These are phyloP conservation scores for Diatrype stigma DNA, from an alignment of 2,329 filamentous ascomycete species.

Conservation along the genomic window DNA sequence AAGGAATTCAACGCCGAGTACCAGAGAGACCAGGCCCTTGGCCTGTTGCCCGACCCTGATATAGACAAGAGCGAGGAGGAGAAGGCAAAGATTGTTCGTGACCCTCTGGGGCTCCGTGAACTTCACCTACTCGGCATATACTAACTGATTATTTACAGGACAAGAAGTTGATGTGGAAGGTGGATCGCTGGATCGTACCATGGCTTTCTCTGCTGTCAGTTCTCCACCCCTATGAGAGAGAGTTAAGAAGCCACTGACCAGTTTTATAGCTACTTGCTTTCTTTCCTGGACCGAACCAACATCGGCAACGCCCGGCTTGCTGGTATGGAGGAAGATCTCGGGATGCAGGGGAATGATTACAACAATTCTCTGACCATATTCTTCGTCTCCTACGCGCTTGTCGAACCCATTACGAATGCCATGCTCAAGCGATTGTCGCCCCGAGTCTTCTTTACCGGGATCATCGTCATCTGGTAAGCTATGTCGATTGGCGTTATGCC, in stretches of 20 bases:
- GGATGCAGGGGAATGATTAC: constrained; percentile 39
- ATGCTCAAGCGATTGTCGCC: constrained; percentile 73
- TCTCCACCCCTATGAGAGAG: neutral
- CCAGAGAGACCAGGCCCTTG: neutral
- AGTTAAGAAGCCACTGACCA: neutral
- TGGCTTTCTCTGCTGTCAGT: neutral
- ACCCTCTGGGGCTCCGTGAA: too few relatives aligned
- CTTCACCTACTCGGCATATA: neutral
- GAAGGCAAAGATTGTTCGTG: neutral
- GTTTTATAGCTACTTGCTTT: neutral
- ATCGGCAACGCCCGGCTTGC: neutral
- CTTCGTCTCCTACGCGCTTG: constrained; percentile 79
- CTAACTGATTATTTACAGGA: neutral
- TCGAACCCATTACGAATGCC: constrained; percentile 75
- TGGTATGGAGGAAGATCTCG: neutral
- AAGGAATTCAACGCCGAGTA: neutral
- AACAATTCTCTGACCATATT: constrained; percentile 77
- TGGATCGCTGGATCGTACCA: neutral
- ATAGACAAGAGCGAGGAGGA: neutral
- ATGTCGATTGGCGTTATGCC: too few relatives aligned
- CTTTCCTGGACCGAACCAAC: neutral
- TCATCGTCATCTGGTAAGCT: constrained; percentile 48
- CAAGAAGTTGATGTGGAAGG: neutral
- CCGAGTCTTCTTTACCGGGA: constrained; percentile 73
- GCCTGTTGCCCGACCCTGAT: neutral